Evolutionary conservation across 495 filamentous ascomycete species (phyloP), one percentile per base, ranked within the genome.

Genomic region (Penicillium herquei): DNA sequence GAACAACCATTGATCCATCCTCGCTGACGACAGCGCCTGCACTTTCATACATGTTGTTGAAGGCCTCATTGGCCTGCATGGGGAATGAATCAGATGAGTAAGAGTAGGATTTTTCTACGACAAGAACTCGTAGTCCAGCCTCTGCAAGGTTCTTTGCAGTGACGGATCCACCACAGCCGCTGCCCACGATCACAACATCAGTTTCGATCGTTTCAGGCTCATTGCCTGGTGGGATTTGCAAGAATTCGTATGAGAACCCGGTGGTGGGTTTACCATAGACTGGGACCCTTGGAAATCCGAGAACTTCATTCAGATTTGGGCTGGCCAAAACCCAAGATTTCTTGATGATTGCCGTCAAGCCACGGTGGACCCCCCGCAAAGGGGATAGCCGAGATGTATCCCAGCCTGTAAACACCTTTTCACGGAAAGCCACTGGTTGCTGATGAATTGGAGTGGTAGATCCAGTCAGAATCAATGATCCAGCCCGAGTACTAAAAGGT

Each of bases 101-200:
- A 48, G 91, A 82, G 59, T 89, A 86, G 2, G 82, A 80, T 64
- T 93, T 94, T 43, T 97, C 92, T 4, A 93, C 84, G 0, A 97
- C 90, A 3, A 96, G 66, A 17, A 96, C 90, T 7, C 73, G 73
- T 47, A 87, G 70, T n/a, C 84, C 88, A 3, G 83, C 87, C 61
- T 90, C 85, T 10, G 91, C 85, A 5, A 96, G 73, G 26, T 87
- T 87, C 71, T 91, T 91, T 11, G 92, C 91, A 31, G 80, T 82
- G 0, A 96, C 91, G 0, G 78, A 89, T n/a, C 89, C 91, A 47
- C 92, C 92, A 61, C 89, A 93, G 14, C 92, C 92, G 49, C 88
- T 92, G 2, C 92, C 92, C 6, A 96, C 80, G 55, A 96, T 84
- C 13, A 95, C 84, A 1, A 95, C 85, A 65, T 96, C 92, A 4